These are phyloP conservation scores for Hanseniaspora jakobsenii DNA, from an alignment of 805 yeast species.

Conservation along the genomic window DNA sequence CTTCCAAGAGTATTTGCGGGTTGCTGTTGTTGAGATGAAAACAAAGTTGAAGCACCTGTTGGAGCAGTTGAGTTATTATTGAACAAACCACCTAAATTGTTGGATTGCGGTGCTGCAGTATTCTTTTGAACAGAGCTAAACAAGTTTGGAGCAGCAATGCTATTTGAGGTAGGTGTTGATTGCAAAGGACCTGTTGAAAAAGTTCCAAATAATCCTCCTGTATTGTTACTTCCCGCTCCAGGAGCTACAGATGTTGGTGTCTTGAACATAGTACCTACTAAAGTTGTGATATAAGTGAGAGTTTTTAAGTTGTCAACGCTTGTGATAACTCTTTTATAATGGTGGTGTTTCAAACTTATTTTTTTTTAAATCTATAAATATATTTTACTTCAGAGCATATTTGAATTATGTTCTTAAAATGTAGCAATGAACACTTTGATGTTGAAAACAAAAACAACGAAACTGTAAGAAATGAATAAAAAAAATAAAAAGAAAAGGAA, in stretches of 20 bases:
- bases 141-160: not conserved
- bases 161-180: conserved; percentile 9
- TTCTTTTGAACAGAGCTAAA: conserved; percentile 3
- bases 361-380: too few relatives aligned
- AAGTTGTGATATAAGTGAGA: too few relatives aligned
- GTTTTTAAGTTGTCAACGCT: too few relatives aligned
- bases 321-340: not conserved
- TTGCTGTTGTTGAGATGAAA: not conserved
- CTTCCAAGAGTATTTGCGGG: too few relatives aligned
- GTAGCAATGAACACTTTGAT: too few relatives aligned
- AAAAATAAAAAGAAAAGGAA: too few relatives aligned
- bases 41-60: not conserved
- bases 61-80: conserved; percentile 7
- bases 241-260: not conserved
- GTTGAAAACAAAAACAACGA: too few relatives aligned
- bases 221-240: not conserved
- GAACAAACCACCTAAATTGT: conserved; percentile 8
- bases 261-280: conserved; percentile 6
- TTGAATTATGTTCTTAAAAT: too few relatives aligned
- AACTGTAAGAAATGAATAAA: too few relatives aligned
- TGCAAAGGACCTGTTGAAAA: not conserved
- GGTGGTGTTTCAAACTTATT: not conserved
- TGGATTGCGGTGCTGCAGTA: not conserved
- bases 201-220: conserved; percentile 9
- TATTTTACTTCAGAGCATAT: too few relatives aligned